phyloP scores from a whole-genome alignment of 352 stramenopile species.

The Phytophthora rubi region DNA sequence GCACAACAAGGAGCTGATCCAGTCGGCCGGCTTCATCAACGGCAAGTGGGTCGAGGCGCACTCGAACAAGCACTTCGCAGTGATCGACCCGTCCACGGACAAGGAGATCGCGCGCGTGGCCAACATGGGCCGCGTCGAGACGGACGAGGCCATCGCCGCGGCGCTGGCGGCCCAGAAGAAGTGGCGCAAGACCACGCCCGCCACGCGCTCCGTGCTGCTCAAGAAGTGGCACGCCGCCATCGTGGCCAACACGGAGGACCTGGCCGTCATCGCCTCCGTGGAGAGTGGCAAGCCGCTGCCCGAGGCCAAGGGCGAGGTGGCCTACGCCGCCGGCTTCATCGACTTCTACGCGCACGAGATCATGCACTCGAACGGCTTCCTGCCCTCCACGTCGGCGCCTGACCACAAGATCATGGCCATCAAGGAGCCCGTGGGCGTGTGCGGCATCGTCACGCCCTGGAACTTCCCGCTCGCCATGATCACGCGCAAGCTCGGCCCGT shows the following conservation, averaged over 20 bases:
- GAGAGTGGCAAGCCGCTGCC: constrained; percentile 97
- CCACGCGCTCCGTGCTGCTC: constrained; percentile 63
- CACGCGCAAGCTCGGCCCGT: constrained; percentile 95
- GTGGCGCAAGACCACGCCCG: constrained; percentile 66
- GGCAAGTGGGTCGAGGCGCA: constrained; percentile 79
- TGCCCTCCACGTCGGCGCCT: constrained; percentile 62
- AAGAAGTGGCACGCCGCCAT: constrained; percentile 88
- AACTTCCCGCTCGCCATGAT: constrained; percentile 99
- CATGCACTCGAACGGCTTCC: constrained; percentile 86
- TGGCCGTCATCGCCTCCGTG: constrained; percentile 94
- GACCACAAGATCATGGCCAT: constrained; percentile 80
- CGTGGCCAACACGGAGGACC: constrained; percentile 70
- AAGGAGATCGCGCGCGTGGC: constrained; percentile 73
- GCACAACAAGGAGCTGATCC: constrained; percentile 69
- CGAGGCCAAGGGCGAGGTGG: constrained; percentile 95
- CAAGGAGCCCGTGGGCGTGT: constrained; percentile 95
- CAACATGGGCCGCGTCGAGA: constrained; percentile 73
- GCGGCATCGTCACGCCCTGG: constrained; percentile 96
- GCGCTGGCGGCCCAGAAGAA: constrained; percentile 67
- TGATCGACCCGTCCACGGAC: constrained; percentile 82
- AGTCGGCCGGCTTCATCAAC: constrained; percentile 79
- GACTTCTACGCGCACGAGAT: constrained; percentile 97
- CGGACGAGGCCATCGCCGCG: constrained; percentile 72
- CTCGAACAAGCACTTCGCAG: constrained; percentile 58
- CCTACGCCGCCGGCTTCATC: constrained; percentile 94